Evolutionary conservation across 805 yeast species (phyloP).

Genomic region (Starmerella vaccinii): DNA sequence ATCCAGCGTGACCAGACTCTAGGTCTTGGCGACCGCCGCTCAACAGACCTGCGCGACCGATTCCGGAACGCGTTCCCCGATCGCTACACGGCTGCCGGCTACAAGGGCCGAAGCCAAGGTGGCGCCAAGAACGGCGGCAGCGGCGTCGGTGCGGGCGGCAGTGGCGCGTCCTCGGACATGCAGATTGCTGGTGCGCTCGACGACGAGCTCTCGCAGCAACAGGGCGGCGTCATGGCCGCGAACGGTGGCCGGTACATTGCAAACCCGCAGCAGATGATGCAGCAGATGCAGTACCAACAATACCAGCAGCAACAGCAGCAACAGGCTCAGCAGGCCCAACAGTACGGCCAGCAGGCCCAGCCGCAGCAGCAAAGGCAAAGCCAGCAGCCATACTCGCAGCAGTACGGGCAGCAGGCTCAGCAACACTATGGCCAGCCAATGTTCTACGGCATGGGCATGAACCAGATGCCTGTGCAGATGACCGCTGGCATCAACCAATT

Average conservation of each 20-base stretch:
- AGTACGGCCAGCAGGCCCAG: conserved; percentile 19
- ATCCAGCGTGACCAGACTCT: conserved; percentile 36
- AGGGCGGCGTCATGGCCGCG: conserved; percentile 21
- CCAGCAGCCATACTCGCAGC: conserved; percentile 22
- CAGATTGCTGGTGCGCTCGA: conserved; percentile 20
- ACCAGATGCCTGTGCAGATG: conserved; percentile 23
- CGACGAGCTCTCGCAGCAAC: conserved; percentile 25
- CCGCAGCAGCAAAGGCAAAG: conserved; percentile 7
- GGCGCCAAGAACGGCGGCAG: conserved; percentile 6
- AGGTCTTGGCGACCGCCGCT: conserved; percentile 33
- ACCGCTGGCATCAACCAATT: conserved; percentile 18
- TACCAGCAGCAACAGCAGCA: conserved; percentile 14
- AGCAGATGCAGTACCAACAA: conserved; percentile 24
- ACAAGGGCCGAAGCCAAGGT: conserved; percentile 31
- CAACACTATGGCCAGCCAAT: conserved; percentile 21
- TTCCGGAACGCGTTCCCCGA: conserved; percentile 40
- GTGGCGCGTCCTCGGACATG: conserved; percentile 10
- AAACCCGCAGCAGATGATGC: conserved; percentile 21
- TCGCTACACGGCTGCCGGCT: conserved; percentile 37
- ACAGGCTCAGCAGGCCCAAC: conserved; percentile 24
- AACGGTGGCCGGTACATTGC: conserved; percentile 22
- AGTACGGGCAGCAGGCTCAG: conserved; percentile 19
- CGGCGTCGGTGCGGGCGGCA: conserved; percentile 1
- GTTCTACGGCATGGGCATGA: conserved; percentile 23
- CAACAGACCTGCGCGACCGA: conserved; percentile 38